Evolutionary conservation across 2,329 filamentous ascomycete species (phyloP).

Genomic region (Ascosphaera pollenicola): DNA sequence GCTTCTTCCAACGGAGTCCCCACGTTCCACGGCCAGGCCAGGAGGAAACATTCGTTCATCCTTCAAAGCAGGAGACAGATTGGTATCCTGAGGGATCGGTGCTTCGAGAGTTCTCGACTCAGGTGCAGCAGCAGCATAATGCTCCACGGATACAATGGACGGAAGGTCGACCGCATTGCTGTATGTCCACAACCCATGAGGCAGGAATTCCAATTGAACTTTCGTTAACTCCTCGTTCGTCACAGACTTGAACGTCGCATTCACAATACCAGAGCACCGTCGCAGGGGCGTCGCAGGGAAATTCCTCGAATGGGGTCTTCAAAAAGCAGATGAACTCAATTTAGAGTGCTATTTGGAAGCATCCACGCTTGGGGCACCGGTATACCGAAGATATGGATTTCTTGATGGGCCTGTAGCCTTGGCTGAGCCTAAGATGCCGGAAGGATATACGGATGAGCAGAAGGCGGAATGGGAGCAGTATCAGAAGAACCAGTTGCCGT

Average conservation of each 20-base stretch:
- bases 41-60: too few species aligned
- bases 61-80: conserved; percentile 6
- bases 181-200: conserved; percentile 3
- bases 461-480: conserved; percentile 2
- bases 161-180: conserved; percentile 8
- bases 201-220: neutral
- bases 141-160: conserved; percentile 5
- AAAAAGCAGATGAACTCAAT: conserved; percentile 9
- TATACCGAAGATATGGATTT: conserved; percentile 6
- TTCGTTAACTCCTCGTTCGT: neutral
- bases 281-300: conserved; percentile 8
- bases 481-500: conserved; percentile 2
- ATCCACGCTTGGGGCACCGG: conserved; percentile 4
- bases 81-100: conserved; percentile 13
- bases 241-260: conserved; percentile 9
- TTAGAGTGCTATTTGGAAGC: conserved; percentile 10
- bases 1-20: conserved; percentile 11
- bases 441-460: conserved; percentile 3
- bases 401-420: conserved; percentile 2
- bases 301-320: conserved; percentile 10
- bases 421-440: conserved; percentile 3
- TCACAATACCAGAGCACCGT: conserved; percentile 10
- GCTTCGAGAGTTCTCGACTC: conserved; percentile 6
- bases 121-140: conserved; percentile 6
- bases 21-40: conserved; percentile 9